Conservation (phyloP, 495 filamentous ascomycete species). For the Penicillium cinerascens region DNA sequence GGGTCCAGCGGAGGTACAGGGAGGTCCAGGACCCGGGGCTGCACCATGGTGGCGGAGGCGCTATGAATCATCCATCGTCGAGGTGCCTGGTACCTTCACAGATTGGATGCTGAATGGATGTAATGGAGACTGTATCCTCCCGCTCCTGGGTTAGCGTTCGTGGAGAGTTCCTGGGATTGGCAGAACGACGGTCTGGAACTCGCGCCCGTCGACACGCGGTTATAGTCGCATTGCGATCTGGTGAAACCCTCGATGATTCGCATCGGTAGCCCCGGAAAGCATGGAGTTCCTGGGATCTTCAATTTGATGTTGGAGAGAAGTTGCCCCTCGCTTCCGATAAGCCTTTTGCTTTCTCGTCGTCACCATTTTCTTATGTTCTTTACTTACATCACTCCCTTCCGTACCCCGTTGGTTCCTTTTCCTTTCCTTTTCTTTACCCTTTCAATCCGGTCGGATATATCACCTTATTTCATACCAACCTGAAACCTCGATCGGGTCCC, state of each 20-base stretch:
- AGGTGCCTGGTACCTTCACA: slow-evolving; percentile 27
- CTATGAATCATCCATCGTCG: slow-evolving; percentile 16
- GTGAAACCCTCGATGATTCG: slow-evolving; percentile 29
- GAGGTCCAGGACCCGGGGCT: neutral
- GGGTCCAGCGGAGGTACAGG: neutral
- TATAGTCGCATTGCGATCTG: slow-evolving; percentile 17
- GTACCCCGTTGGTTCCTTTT: neutral
- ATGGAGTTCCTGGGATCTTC: slow-evolving; percentile 16
- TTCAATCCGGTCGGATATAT: neutral
- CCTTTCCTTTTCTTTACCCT: neutral
- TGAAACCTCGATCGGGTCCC: slow-evolving; percentile 15
- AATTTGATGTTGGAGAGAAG: neutral
- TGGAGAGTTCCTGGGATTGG: neutral
- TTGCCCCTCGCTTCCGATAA: slow-evolving; percentile 31
- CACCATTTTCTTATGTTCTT: slow-evolving; percentile 19
- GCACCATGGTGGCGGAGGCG: neutral
- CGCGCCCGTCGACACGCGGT: neutral
- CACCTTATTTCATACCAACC: neutral
- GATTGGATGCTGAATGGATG: neutral
- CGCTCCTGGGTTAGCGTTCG: slow-evolving; percentile 3
- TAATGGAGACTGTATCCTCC: neutral
- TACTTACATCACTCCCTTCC: neutral
- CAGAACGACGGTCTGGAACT: slow-evolving; percentile 5
- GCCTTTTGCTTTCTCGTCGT: slow-evolving; percentile 25
- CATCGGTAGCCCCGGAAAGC: slow-evolving; percentile 28